Percentiles rank a stretch among this genome's conserved stretches.
Evolutionary conservation across 768 basidiomycete genomes (phyloP).

Genomic region (Chlorophyllum brunneum): DNA sequence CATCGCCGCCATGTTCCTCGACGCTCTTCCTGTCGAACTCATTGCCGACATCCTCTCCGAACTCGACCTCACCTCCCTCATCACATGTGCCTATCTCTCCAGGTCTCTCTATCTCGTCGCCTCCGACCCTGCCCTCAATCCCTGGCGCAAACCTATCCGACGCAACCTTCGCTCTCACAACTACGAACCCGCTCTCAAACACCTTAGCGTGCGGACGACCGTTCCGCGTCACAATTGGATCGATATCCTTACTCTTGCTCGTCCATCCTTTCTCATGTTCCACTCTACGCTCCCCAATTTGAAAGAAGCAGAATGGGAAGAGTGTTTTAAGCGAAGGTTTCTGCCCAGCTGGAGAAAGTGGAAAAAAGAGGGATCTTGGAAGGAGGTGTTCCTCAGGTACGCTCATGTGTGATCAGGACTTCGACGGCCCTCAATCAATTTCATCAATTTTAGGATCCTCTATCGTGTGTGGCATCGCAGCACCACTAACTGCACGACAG

Average conservation of each 20-base stretch:
- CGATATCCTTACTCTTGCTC: conserved; percentile 64
- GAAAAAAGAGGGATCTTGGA: conserved; percentile 64
- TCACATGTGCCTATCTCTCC: conserved; percentile 58
- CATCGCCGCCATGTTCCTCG: conserved; percentile 28
- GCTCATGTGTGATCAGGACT: conserved; percentile 9
- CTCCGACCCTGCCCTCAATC: conserved; percentile 65
- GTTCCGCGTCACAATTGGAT: conserved; percentile 81
- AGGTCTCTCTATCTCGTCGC: conserved; percentile 52
- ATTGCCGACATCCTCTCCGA: conserved; percentile 69
- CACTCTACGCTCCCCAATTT: conserved; percentile 69
- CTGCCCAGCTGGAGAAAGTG: conserved; percentile 73
- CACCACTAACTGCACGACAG: conserved; percentile 64
- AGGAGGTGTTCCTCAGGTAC: conserved; percentile 64
- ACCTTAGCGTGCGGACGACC: conserved; percentile 56
- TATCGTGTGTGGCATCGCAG: conserved; percentile 68
- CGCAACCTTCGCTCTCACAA: conserved; percentile 42
- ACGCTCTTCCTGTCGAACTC: conserved; percentile 72
- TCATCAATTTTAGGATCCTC: conserved; percentile 41
- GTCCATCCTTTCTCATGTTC: conserved; percentile 59
- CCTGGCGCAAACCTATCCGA: conserved; percentile 71
- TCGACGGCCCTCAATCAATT: conserved; percentile 7
- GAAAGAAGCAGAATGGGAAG: conserved; percentile 66
- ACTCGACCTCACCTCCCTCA: conserved; percentile 59
- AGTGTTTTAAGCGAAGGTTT: conserved; percentile 67
- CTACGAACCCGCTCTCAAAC: conserved; percentile 50